These are phyloP conservation scores for Eutrema japonicum DNA, from an alignment of 345 rosid genomes.

Conservation along the genomic window DNA sequence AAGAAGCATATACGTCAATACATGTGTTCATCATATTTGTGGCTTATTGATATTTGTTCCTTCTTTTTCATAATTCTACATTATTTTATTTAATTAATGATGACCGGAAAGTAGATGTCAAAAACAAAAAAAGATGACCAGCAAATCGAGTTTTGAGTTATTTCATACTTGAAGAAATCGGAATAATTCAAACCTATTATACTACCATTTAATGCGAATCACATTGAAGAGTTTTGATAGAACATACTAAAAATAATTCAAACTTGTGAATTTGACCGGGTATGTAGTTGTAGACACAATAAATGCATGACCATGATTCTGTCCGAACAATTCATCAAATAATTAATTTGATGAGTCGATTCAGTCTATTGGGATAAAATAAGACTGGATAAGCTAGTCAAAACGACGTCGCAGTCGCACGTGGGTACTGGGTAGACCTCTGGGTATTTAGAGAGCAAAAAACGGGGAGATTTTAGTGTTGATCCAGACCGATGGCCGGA, in stretches of 20 bases:
- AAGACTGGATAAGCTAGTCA: conserved; percentile 7
- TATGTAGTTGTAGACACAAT: not conserved
- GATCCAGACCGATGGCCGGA: too few species aligned
- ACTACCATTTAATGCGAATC: not conserved
- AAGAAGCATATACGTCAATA: not conserved
- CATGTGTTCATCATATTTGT: conserved; percentile 16
- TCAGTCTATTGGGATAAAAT: not conserved
- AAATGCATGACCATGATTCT: conserved; percentile 6
- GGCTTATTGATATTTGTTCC: conserved; percentile 5
- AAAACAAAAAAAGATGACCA: not conserved
- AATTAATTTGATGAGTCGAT: not conserved
- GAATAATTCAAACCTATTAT: not conserved
- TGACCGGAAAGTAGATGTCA: not conserved
- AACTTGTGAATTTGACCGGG: conserved; percentile 19
- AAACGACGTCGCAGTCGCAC: conserved; percentile 17
- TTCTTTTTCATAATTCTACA: conserved; percentile 9
- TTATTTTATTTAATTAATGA: not conserved
- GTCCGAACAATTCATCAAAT: conserved; percentile 1
- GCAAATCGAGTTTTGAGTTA: not conserved
- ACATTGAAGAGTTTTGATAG: not conserved
- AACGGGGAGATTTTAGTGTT: too few species aligned
- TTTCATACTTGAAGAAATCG: not conserved
- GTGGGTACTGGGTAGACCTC: conserved; percentile 34
- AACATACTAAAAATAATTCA: conserved; percentile 13
- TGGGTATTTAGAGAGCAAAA: not conserved